These are phyloP conservation scores for Penicillium riverlandense DNA, from an alignment of 495 filamentous ascomycete genomes.

Conservation along the genomic window DNA sequence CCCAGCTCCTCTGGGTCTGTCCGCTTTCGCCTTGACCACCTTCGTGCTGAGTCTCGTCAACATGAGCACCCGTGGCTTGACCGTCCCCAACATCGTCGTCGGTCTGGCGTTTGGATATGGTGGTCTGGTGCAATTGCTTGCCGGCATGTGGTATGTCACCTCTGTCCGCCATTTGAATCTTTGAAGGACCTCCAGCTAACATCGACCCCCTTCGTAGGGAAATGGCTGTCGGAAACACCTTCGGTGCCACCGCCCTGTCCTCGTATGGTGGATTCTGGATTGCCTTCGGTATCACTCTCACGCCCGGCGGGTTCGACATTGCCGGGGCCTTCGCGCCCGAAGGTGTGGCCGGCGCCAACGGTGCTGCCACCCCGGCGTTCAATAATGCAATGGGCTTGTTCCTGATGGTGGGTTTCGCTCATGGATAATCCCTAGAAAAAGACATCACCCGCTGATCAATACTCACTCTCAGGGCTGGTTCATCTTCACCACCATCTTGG, in stretches of 20 bases:
- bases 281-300: slow-evolving; percentile 80
- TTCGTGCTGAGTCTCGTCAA: slow-evolving; percentile 89
- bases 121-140: slow-evolving; percentile 84
- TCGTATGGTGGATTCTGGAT: slow-evolving; percentile 99
- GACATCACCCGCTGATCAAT: no score
- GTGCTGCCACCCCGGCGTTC: slow-evolving; percentile 38
- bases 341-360: no score
- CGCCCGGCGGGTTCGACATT: slow-evolving; percentile 68
- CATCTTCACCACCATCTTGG: slow-evolving; percentile 88
- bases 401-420: slow-evolving; percentile 53
- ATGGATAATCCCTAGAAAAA: no score
- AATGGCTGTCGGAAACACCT: slow-evolving; percentile 97
- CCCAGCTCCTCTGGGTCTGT: slow-evolving; percentile 78
- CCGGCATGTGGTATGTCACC: slow-evolving; percentile 90
- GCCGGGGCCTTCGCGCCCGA: slow-evolving; percentile 12
- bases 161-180: neutral
- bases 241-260: slow-evolving; percentile 92
- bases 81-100: slow-evolving; percentile 59
- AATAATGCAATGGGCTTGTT: slow-evolving; percentile 74
- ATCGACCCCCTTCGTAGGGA: slow-evolving; percentile 52
- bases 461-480: slow-evolving; percentile 64
- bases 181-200: slow-evolving; percentile 1
- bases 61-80: slow-evolving; percentile 54
- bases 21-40: slow-evolving; percentile 91
- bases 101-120: slow-evolving; percentile 71